Evolutionary conservation across 2,329 filamentous ascomycete genomes (phyloP).

Genomic region (Aspergillus uvarum): DNA sequence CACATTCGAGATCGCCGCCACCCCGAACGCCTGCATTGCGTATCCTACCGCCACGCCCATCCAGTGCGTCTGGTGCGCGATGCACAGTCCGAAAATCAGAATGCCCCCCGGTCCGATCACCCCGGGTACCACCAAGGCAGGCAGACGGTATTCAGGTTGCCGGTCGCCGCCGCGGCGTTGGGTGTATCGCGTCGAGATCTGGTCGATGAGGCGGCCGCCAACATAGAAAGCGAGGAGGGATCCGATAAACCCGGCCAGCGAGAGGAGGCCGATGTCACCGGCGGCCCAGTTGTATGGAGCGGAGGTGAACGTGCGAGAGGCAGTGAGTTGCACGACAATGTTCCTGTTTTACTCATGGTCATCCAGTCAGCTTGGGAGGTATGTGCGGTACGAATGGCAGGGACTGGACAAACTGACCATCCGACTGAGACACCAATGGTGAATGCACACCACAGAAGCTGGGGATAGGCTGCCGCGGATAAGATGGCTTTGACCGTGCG

Average conservation of each 20-base stretch:
- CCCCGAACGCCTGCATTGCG: constrained; percentile 29
- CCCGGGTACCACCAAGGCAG: constrained; percentile 27
- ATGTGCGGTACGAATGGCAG: neutral
- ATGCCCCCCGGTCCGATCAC: constrained; percentile 25
- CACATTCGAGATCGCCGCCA: constrained; percentile 29
- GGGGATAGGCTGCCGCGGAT: constrained; percentile 25
- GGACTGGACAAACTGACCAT: constrained; percentile 16
- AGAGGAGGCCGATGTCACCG: constrained; percentile 27
- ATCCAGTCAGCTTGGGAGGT: too few species aligned
- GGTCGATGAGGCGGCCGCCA: constrained; percentile 30
- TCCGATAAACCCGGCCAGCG: constrained; percentile 27
- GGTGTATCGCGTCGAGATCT: constrained; percentile 28
- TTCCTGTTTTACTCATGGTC: constrained; percentile 20
- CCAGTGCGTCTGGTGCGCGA: constrained; percentile 26
- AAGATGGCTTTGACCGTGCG: constrained; percentile 25
- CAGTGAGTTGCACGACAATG: constrained; percentile 31
- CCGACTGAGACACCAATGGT: constrained; percentile 30
- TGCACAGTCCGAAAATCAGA: constrained; percentile 26
- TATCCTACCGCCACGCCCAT: constrained; percentile 27
- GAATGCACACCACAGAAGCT: constrained; percentile 28
- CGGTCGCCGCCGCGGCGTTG: constrained; percentile 22
- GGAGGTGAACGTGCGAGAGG: constrained; percentile 27
- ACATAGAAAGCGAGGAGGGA: constrained; percentile 29
- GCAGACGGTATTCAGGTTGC: constrained; percentile 29
- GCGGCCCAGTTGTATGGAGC: constrained; percentile 28